These are phyloP conservation scores for Warburgia ugandensis DNA, from an alignment of 164 flowering plant genomes.

Conservation along the genomic window DNA sequence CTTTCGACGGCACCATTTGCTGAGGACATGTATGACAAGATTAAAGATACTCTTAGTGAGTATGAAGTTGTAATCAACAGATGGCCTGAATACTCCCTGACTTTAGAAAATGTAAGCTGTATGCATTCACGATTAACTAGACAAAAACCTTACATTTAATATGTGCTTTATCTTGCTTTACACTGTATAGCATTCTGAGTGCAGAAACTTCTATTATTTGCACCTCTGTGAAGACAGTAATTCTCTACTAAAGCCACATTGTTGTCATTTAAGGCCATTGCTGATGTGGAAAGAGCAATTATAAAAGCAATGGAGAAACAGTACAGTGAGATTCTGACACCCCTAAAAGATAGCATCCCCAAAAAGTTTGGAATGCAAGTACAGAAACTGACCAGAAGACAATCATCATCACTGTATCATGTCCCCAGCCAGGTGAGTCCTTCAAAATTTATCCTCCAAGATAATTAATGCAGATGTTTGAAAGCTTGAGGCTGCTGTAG, in stretches of 20 bases:
- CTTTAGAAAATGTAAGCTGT: constrained; percentile 71
- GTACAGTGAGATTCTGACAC: constrained; percentile 70
- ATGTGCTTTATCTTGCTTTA: no score
- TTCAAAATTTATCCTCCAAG: no score
- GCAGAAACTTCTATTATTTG: no score
- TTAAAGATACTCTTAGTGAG: constrained; percentile 45
- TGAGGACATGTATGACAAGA: constrained; percentile 76
- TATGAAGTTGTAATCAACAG: constrained; percentile 77
- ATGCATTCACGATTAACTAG: no score
- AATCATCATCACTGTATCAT: constrained; percentile 52
- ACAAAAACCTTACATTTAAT: no score
- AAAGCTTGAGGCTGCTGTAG: neutral
- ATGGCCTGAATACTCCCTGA: constrained; percentile 82
- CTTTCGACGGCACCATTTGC: constrained; percentile 87
- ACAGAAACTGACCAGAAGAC: constrained; percentile 85
- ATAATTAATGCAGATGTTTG: neutral
- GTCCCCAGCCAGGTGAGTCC: constrained; percentile 70
- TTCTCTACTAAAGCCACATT: no score
- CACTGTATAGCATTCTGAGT: no score
- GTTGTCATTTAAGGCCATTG: constrained; percentile 51
- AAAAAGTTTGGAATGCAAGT: constrained; percentile 84
- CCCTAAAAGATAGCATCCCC: constrained; percentile 81
- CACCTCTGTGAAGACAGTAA: no score
- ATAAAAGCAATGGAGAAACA: constrained; percentile 83
- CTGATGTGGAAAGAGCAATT: constrained; percentile 72